Conservation (phyloP, 768 basidiomycete genomes). For the Hemileccinum rubropunctum region DNA sequence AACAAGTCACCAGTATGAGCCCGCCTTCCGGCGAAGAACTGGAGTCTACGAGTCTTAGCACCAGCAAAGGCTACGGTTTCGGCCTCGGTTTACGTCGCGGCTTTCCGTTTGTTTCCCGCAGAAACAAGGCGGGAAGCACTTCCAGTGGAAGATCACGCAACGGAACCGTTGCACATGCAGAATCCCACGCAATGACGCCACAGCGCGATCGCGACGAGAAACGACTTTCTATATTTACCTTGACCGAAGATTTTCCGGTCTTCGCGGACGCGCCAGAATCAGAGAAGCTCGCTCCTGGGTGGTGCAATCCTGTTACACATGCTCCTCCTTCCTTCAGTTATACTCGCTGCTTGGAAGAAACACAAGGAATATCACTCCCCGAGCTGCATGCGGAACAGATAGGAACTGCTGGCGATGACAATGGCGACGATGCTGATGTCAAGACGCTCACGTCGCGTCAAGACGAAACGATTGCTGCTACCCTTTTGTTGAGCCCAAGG, state of each 20-base stretch:
- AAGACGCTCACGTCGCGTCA: conserved; percentile 31
- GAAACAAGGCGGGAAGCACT: conserved; percentile 18
- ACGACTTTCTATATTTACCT: conserved; percentile 23
- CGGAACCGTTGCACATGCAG: conserved; percentile 6
- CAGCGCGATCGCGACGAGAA: conserved; percentile 29
- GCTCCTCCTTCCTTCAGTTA: conserved; percentile 14
- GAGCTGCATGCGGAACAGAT: conserved; percentile 12
- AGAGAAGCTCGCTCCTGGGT: conserved; percentile 33
- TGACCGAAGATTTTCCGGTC: conserved; percentile 17
- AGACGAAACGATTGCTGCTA: conserved; percentile 38
- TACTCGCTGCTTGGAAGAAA: background rate
- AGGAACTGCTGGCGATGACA: conserved; percentile 18
- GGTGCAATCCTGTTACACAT: conserved; percentile 24
- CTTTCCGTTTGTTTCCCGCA: conserved; percentile 25
- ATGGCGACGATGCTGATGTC: conserved; percentile 28
- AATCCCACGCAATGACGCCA: conserved; percentile 22
- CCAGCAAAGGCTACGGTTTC: conserved; percentile 34
- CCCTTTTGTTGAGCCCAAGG: conserved; percentile 46
- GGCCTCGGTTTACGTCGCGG: conserved; percentile 31
- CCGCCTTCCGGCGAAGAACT: conserved; percentile 21
- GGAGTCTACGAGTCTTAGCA: conserved; percentile 28
- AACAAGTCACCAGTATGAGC: conserved; percentile 5
- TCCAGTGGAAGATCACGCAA: conserved; percentile 19
- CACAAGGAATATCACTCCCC: conserved; percentile 19
- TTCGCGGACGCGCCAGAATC: conserved; percentile 25